Evolutionary conservation across 306 rosid species (phyloP).

Genomic region (Mimosa pudica): DNA sequence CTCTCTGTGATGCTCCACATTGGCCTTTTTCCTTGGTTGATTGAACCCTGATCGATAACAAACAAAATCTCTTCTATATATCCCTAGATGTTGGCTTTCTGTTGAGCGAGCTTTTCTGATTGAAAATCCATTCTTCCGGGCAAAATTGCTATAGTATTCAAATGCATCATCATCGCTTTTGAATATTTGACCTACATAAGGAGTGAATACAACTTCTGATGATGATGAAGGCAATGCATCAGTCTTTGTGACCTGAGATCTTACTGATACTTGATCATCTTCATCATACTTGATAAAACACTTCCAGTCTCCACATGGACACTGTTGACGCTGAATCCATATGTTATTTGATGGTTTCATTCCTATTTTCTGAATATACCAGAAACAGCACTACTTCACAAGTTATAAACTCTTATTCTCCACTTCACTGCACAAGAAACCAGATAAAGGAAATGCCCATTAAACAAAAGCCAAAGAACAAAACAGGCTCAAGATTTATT

Average conservation of each 20-base stretch:
- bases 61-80: constrained; percentile 70
- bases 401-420: constrained; percentile 23
- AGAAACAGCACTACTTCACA: constrained; percentile 1
- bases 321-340: constrained; percentile 65
- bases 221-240: constrained; percentile 45
- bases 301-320: constrained; percentile 79
- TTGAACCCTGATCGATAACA: constrained; percentile 72
- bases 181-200: constrained; percentile 73
- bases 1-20: constrained; percentile 74
- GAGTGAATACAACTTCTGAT: constrained; percentile 61
- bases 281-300: constrained; percentile 64
- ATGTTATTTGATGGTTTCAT: constrained; percentile 57
- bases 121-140: constrained; percentile 70
- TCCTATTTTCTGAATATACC: constrained; percentile 25
- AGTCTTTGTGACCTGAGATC: constrained; percentile 46
- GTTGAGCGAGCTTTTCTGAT: constrained; percentile 74
- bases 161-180: constrained; percentile 67
- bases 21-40: constrained; percentile 71
- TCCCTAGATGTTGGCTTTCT: constrained; percentile 67
- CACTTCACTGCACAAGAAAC: constrained; percentile 15
- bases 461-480: background rate
- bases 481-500: background rate
- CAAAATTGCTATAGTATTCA: constrained; percentile 65
- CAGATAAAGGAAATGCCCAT: background rate
- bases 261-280: constrained; percentile 48